Conservation (phyloP, 352 stramenopile species). For the Pythium myriotylum region DNA sequence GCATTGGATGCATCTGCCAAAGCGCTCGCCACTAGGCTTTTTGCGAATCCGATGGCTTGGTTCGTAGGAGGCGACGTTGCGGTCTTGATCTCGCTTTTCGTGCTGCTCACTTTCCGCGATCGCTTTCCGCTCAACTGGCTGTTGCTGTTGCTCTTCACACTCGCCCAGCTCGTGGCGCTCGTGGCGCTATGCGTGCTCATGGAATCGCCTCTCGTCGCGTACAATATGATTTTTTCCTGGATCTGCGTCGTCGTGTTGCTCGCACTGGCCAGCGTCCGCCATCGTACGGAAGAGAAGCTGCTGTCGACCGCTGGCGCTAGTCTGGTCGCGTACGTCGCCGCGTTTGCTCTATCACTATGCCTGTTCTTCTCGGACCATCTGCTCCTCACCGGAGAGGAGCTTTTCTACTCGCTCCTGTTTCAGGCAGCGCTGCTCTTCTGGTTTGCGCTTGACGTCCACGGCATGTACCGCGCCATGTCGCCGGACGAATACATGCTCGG, state of each 20-base stretch:
- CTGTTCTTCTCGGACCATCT: not conserved
- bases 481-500: conserved; percentile 34
- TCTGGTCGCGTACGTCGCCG: not conserved
- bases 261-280: conserved; percentile 9
- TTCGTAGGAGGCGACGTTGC: too few species aligned
- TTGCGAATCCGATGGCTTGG: not conserved
- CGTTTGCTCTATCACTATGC: not conserved
- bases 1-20: not conserved
- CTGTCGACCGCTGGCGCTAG: not conserved
- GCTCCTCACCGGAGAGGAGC: not conserved
- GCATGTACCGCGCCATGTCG: conserved; percentile 34
- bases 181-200: conserved; percentile 17
- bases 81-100: conserved; percentile 14
- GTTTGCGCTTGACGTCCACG: conserved; percentile 22
- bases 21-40: not conserved
- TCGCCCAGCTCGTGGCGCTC: conserved; percentile 6
- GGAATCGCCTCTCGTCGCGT: conserved; percentile 17
- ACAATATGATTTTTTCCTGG: conserved; percentile 19
- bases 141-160: conserved; percentile 22
- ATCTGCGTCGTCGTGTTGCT: conserved; percentile 22
- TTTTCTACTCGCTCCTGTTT: conserved; percentile 11
- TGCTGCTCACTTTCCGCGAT: conserved; percentile 6
- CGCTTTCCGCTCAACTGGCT: conserved; percentile 33
- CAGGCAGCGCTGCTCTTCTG: conserved; percentile 22
- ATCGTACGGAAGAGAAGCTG: not conserved